These are phyloP conservation scores for Aspergillus caelatus DNA, from an alignment of 2,329 filamentous ascomycete species.

Conservation along the genomic window DNA sequence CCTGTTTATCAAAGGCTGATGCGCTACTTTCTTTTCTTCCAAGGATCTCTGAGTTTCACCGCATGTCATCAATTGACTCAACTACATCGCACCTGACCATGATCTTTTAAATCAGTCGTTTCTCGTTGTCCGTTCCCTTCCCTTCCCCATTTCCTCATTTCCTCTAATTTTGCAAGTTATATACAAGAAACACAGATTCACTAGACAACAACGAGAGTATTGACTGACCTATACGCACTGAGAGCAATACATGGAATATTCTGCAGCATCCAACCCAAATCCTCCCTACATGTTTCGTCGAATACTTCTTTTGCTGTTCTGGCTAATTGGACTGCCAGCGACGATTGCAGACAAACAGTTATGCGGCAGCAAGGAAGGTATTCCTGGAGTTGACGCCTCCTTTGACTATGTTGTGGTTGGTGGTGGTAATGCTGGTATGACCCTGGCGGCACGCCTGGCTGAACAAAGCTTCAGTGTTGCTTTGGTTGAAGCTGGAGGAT, in stretches of 20 bases:
- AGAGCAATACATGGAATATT: background rate
- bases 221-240: background rate
- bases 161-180: background rate
- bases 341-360: background rate
- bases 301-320: background rate
- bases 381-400: conserved; percentile 15
- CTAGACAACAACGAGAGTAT: background rate
- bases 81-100: background rate
- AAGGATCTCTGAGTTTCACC: background rate
- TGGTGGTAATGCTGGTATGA: conserved; percentile 42
- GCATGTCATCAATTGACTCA: background rate
- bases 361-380: conserved; percentile 3
- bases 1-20: background rate
- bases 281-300: background rate
- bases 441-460: conserved; percentile 55
- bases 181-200: background rate
- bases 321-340: background rate
- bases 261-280: background rate
- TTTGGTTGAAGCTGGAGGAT: conserved; percentile 44
- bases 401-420: conserved; percentile 40
- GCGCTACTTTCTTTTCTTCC: background rate
- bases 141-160: no score
- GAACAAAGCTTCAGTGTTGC: conserved; percentile 48
- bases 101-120: background rate
- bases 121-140: background rate